Base-by-base conservation (phyloP, 495 filamentous ascomycete species). In the Neurospora hispaniola region DNA sequence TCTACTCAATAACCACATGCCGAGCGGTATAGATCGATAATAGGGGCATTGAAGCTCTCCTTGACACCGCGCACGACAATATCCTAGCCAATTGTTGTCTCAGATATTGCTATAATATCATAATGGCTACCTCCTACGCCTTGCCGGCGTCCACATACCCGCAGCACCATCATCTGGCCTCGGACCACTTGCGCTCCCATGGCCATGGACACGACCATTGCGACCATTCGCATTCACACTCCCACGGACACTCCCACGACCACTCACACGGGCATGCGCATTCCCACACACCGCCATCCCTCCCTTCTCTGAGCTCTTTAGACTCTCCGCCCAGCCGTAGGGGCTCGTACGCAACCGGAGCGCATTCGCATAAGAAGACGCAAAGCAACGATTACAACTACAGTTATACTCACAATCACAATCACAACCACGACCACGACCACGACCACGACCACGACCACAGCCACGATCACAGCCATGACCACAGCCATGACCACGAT, bases 71-170 rank as follows among this genome's bases (percentile, higher is more conserved):
- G 40, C 42, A 31, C 23, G 11, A 70, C 38, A 27, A 48, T 31
- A 71, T 27, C 23, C 42, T 20, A 71, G 9, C 38, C 38, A 74
- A 43, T 5, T n/a, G 46, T 27, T 66, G 18, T 39, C 42, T 35
- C 27, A n/a, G 68, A 54, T 48, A 69, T 66, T 35, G 18, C 42
- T 62, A 62, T 16, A 62, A 66, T 10, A 23, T 39, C 69, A 76
- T 54, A 35, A 87, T 86, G 85, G 81, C 83, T 42, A 82, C 86
- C 14, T 82, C 86, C 2, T 88, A 87, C 75, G 84, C 83, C 54
- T 80, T 87, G 41, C 86, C 86, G 41, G 81, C 82, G 46, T 80
- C 86, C 43, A 80, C 85, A 31, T 77, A 87, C 69, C 79, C 84
- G 18, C 81, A 85, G 59, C 82, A 85, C 77, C 76, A 80, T 40